A percentile compares a stretch with the other conserved stretches of the same genome.
Evolutionary conservation across 2,329 filamentous ascomycete species (phyloP).

Genomic region (Pseudocercospora cruenta): DNA sequence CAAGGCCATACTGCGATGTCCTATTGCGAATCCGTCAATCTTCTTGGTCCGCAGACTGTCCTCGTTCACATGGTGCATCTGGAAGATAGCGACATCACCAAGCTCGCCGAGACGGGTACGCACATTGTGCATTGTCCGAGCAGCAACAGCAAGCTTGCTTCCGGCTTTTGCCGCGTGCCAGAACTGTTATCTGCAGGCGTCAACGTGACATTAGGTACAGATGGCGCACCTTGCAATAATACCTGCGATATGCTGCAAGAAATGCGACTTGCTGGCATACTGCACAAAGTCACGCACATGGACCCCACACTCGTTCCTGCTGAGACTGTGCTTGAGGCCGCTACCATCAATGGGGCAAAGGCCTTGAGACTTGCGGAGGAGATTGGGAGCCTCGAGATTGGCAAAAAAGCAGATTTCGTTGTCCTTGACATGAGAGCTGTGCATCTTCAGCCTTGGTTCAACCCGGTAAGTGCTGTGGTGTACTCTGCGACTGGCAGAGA

Average conservation of each 20-base stretch:
- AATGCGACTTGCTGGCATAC: constrained; percentile 56
- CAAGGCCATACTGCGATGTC: constrained; percentile 47
- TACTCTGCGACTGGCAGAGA: constrained; percentile 51
- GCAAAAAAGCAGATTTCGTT: constrained; percentile 52
- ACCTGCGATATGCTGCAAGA: constrained; percentile 57
- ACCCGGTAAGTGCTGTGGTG: constrained; percentile 49
- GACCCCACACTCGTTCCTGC: constrained; percentile 51
- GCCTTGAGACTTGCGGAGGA: constrained; percentile 47
- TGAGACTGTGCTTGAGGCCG: constrained; percentile 54
- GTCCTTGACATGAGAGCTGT: constrained; percentile 36
- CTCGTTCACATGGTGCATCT: constrained; percentile 59
- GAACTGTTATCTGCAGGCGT: constrained; percentile 49
- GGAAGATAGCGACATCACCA: constrained; percentile 48
- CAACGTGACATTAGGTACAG: constrained; percentile 56
- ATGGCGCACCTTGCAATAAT: constrained; percentile 59
- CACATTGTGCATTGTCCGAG: constrained; percentile 57
- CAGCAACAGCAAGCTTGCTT: constrained; percentile 57
- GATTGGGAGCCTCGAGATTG: constrained; percentile 48
- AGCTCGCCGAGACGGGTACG: constrained; percentile 46
- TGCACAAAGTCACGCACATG: constrained; percentile 51
- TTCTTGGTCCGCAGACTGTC: constrained; percentile 50
- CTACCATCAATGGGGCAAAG: constrained; percentile 55
- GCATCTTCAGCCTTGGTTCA: constrained; percentile 26
- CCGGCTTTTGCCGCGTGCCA: constrained; percentile 54
- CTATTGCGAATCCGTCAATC: constrained; percentile 46